Percentiles rank a stretch among this genome's conserved stretches.
Evolutionary conservation across 2,329 filamentous ascomycete species (phyloP).

Genomic region (Penicillium sp.): DNA sequence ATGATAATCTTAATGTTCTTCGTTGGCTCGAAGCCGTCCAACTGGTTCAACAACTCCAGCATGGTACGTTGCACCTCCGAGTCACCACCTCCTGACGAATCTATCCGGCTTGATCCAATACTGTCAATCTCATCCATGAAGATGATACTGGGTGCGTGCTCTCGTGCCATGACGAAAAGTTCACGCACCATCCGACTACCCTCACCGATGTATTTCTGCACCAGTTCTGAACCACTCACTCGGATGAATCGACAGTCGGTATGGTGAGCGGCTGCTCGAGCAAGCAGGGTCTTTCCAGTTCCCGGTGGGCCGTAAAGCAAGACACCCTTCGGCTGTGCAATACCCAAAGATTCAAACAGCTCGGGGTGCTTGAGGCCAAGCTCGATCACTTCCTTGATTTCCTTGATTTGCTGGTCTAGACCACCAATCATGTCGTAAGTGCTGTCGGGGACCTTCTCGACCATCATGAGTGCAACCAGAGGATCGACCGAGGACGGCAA

Average conservation of each 20-base stretch:
- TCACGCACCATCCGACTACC: slow-evolving; percentile 98
- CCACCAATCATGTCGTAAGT: slow-evolving; percentile 99
- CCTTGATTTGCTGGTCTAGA: slow-evolving; percentile 98
- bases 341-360: slow-evolving; percentile 97
- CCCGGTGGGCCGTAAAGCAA: slow-evolving; percentile 94
- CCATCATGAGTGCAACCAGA: slow-evolving; percentile 99
- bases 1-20: slow-evolving; percentile 99
- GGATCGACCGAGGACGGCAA: slow-evolving; percentile 97
- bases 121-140: slow-evolving; percentile 99
- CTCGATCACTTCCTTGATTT: slow-evolving; percentile 99
- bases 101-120: slow-evolving; percentile 94
- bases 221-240: slow-evolving; percentile 91
- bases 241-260: slow-evolving; percentile 99
- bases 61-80: slow-evolving; percentile 98
- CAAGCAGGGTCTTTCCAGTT: slow-evolving; percentile 94
- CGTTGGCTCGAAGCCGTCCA: slow-evolving; percentile 97
- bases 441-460: slow-evolving; percentile 98
- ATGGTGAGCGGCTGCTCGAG: slow-evolving; percentile 94
- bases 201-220: slow-evolving; percentile 99
- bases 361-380: slow-evolving; percentile 97
- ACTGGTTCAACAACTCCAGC: slow-evolving; percentile 96
- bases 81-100: slow-evolving; percentile 91
- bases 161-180: slow-evolving; percentile 97
- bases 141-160: slow-evolving; percentile 97
- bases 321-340: slow-evolving; percentile 96